Evolutionary conservation across 2,329 filamentous ascomycete genomes (phyloP).

Genomic region (Lachnellula occidentalis): DNA sequence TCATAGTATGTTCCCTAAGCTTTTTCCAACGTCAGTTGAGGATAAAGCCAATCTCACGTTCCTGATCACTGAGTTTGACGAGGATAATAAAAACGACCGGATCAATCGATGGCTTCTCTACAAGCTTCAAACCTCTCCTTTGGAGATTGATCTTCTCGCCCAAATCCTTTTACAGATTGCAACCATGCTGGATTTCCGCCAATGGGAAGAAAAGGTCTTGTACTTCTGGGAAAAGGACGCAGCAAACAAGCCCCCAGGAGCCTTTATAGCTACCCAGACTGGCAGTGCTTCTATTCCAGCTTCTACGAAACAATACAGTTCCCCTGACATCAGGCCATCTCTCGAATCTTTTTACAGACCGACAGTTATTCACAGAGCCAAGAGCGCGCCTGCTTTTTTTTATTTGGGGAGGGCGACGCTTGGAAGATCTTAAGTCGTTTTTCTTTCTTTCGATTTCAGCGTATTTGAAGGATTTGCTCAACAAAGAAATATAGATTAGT

Average conservation of each 20-base stretch:
- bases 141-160: slow-evolving; percentile 7
- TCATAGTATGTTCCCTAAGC: slow-evolving; percentile 11
- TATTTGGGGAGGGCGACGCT: neutral
- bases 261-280: neutral
- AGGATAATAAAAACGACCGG: slow-evolving; percentile 9
- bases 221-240: slow-evolving; percentile 4
- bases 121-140: slow-evolving; percentile 7
- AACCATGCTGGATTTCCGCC: slow-evolving; percentile 1
- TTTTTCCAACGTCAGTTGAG: slow-evolving; percentile 1
- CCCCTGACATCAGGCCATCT: too few relatives aligned
- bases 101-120: slow-evolving; percentile 14
- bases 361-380: neutral
- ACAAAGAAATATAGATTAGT: neutral
- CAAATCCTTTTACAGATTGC: neutral
- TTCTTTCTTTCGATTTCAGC: neutral
- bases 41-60: neutral
- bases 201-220: slow-evolving; percentile 2
- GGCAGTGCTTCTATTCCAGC: too few relatives aligned
- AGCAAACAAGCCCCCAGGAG: slow-evolving; percentile 2
- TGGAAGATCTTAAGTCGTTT: neutral
- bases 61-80: slow-evolving; percentile 13
- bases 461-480: neutral
- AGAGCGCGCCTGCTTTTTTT: neutral
- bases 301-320: too few relatives aligned
- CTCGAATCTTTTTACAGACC: neutral